These are phyloP conservation scores for Gossypium ekmanianum DNA, from an alignment of 345 rosid genomes.

Conservation along the genomic window DNA sequence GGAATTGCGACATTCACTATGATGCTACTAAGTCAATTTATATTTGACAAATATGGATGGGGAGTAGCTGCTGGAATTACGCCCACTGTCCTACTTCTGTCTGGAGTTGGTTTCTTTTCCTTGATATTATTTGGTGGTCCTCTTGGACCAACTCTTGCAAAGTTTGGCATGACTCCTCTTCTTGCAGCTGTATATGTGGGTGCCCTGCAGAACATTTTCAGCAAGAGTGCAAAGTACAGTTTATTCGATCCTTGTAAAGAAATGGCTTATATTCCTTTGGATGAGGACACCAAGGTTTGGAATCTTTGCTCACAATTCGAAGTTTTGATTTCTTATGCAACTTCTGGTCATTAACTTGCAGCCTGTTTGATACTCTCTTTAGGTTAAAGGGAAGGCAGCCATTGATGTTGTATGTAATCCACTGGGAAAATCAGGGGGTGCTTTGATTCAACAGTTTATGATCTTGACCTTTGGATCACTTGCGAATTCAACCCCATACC, in stretches of 20 bases:
- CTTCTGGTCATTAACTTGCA: background rate
- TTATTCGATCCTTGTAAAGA: constrained; percentile 99
- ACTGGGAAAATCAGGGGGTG: constrained; percentile 92
- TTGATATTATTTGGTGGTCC: constrained; percentile 75
- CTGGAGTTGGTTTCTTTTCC: constrained; percentile 93
- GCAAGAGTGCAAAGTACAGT: constrained; percentile 99
- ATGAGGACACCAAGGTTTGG: constrained; percentile 91
- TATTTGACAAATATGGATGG: constrained; percentile 90
- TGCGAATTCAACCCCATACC: constrained; percentile 95
- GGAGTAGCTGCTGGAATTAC: constrained; percentile 94
- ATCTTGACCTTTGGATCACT: constrained; percentile 93
- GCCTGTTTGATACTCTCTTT: constrained; percentile 14
- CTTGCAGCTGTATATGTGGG: constrained; percentile 97
- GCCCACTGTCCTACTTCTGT: constrained; percentile 77
- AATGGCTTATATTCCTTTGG: constrained; percentile 96
- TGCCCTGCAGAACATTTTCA: constrained; percentile 97
- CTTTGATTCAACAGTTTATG: constrained; percentile 96
- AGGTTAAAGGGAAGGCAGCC: constrained; percentile 98
- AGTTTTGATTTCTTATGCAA: background rate
- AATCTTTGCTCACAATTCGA: background rate
- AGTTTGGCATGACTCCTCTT: constrained; percentile 90
- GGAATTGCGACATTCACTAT: constrained; percentile 86
- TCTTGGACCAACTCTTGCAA: constrained; percentile 57
- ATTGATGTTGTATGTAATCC: constrained; percentile 96
- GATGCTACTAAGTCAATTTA: constrained; percentile 90